Percentiles rank a stretch among this genome's conserved stretches.
These are phyloP conservation scores for Chrysoporthe austroafricana DNA, from an alignment of 2,329 filamentous ascomycete species.

Conservation along the genomic window DNA sequence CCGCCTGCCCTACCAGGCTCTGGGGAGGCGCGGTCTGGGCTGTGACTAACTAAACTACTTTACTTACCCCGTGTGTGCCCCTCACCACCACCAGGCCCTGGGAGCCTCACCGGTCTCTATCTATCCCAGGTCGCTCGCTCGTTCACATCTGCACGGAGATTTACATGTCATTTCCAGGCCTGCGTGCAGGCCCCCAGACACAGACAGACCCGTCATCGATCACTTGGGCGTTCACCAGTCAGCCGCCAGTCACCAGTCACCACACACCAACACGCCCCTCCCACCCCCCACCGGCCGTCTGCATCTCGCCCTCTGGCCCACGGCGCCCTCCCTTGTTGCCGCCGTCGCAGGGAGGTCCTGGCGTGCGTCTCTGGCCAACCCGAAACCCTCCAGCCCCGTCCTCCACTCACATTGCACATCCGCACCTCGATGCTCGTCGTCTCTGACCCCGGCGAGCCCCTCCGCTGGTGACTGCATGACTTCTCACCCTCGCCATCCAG, in stretches of 20 bases:
- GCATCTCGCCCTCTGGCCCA: conserved; percentile 2
- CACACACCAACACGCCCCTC: conserved; percentile 19
- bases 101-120: not conserved
- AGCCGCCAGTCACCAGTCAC: conserved; percentile 6
- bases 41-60: not conserved
- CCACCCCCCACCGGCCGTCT: not conserved
- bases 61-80: not conserved
- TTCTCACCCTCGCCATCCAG: conserved; percentile 34
- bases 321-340: conserved; percentile 16
- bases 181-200: not conserved
- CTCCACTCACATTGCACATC: conserved; percentile 44
- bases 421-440: conserved; percentile 52
- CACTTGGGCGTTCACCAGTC: not conserved
- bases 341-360: conserved; percentile 24
- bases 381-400: conserved; percentile 32
- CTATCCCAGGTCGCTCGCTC: not conserved
- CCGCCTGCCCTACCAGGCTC: not conserved
- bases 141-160: not conserved
- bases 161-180: not conserved
- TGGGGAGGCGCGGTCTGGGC: not conserved
- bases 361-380: conserved; percentile 22
- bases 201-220: conserved; percentile 13
- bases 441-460: conserved; percentile 36
- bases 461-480: conserved; percentile 44
- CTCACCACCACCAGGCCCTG: not conserved